Conservation (phyloP, 495 filamentous ascomycete genomes). For the Xylaria palmicola region DNA sequence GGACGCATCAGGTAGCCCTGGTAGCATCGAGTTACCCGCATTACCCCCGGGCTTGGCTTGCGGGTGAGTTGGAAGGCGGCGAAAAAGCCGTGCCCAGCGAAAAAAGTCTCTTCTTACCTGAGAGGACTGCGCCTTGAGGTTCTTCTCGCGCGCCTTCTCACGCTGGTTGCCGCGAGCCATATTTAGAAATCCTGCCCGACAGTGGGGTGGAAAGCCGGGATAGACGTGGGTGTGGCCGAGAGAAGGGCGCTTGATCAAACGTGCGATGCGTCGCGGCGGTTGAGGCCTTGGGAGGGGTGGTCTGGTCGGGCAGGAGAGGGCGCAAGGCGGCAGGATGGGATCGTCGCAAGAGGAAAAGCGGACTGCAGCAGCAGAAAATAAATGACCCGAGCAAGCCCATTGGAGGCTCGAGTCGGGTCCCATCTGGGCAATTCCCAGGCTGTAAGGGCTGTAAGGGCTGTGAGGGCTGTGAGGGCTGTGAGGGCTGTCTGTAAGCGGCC, state of each 20-base stretch:
- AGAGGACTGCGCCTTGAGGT: constrained; percentile 60
- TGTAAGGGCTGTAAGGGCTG: no score
- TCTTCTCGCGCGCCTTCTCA: constrained; percentile 83
- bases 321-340: background rate
- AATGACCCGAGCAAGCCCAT: no score
- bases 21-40: background rate
- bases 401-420: no score
- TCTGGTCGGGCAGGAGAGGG: background rate
- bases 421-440: no score
- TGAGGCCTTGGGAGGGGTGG: background rate
- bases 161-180: constrained; percentile 96
- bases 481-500: no score
- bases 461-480: no score
- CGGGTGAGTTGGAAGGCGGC: constrained; percentile 1
- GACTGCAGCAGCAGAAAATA: constrained; percentile 5
- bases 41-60: background rate
- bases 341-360: constrained; percentile 9
- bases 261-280: constrained; percentile 10
- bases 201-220: background rate
- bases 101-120: constrained; percentile 44
- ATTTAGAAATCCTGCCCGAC: constrained; percentile 19
- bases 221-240: background rate
- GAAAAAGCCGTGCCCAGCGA: constrained; percentile 9
- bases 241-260: constrained; percentile 21
- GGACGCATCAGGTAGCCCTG: background rate